phyloP scores from a whole-genome alignment of 1,284 basidiomycete species.

The Cryptococcus maquisensis region DNA sequence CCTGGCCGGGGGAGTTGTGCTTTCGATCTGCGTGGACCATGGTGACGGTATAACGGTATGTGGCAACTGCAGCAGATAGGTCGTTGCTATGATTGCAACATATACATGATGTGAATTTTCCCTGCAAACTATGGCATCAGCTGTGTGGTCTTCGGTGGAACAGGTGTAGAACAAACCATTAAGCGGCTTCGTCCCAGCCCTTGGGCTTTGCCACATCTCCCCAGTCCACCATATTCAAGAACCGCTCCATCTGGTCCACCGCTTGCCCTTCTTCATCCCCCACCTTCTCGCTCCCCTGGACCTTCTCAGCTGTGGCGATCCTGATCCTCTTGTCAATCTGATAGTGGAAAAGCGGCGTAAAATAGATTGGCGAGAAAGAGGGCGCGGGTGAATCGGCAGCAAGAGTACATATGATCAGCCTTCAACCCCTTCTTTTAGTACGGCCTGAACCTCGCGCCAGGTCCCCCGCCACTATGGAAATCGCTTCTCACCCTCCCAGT shows the following conservation, averaged over 20 bases:
- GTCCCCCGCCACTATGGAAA: conserved; percentile 61
- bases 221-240: conserved; percentile 32
- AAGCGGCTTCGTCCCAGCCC: conserved; percentile 19
- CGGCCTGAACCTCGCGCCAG: conserved; percentile 68
- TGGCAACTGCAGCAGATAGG: no score
- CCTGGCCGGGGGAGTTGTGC: no score
- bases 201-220: conserved; percentile 23
- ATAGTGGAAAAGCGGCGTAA: background rate
- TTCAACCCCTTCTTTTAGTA: conserved; percentile 59
- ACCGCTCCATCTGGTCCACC: conserved; percentile 27
- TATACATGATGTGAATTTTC: no score
- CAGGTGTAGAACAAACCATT: no score
- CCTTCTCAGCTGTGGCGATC: background rate
- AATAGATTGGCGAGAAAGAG: no score
- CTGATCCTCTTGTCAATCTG: background rate
- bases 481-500: conserved; percentile 91
- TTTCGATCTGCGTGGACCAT: no score
- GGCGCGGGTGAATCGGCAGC: background rate
- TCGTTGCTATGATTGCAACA: no score
- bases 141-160: no score
- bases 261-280: conserved; percentile 5
- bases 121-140: no score
- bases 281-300: background rate
- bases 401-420: conserved; percentile 1
- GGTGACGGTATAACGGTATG: no score